Base-by-base conservation (phyloP, 106 monocot genomes). In the Cymbidium sinense region DNA sequence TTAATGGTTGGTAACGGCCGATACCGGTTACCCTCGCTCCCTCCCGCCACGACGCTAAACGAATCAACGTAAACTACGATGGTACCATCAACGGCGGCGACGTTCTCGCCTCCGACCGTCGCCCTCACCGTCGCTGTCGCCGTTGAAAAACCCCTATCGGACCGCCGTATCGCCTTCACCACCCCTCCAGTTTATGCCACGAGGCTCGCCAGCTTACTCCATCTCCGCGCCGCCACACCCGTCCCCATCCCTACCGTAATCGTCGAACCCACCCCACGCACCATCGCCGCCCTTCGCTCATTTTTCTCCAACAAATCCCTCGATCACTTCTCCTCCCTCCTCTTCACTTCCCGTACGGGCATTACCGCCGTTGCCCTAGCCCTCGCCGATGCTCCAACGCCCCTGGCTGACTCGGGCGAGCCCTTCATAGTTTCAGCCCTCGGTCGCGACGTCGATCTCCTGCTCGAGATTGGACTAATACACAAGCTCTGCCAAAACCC, bases 371-470 rank as follows among this genome's bases (percentile, higher is more conserved):
- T 79, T 80, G 70, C 77, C 79, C 51, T 77, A 50, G 72, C 74
- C 58, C 79, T 79, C 25, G 69, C 19, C 41, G 75, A 55, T 44
- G 7, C 50, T 10, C 2, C 43, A 18, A 79, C 76, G 13, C 89
- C 80, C 2, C 61, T 78, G 28, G 54, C 76, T 58, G 28, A 44
- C 2, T 6, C 50, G 34, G 80, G 77, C 23, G 75, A 58, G 7
- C 34, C 29, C 70, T 82, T 89, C 86, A 70, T 82, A 29, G 34
- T 89, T 29, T 77, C 84, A 23, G 86, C 89, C 31, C 86, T 89
- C 2, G 89, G 89, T 17, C 71, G 78, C 43, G 89, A 89, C 80
- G 89, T 84, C 15, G 84, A 86, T 31, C 82, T 84, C 21, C 79
- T 89, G 20, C 0, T 70, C 58, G 79, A 84, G n/a, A 17, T 10